Evolutionary conservation across 2,329 filamentous ascomycete species (phyloP).

Genomic region (Penicillium italicum): DNA sequence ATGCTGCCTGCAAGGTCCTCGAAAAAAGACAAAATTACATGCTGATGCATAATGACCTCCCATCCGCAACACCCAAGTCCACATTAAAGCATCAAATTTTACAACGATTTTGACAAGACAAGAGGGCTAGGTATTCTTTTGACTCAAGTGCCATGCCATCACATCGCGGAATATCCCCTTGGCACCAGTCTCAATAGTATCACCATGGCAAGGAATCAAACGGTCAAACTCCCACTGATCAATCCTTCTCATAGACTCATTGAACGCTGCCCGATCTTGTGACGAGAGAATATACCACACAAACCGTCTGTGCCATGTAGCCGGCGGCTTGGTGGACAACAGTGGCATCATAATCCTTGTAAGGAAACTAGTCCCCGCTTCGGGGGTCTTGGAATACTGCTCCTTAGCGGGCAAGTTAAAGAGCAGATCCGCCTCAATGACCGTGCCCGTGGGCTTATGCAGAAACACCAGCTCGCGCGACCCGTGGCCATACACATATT

Average conservation of each 20-base stretch:
- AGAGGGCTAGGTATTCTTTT: slow-evolving; percentile 22
- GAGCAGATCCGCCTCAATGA: slow-evolving; percentile 86
- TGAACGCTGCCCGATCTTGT: slow-evolving; percentile 65
- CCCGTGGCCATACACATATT: slow-evolving; percentile 73
- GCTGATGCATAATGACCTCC: background rate
- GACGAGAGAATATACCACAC: slow-evolving; percentile 70
- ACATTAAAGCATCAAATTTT: too few relatives aligned
- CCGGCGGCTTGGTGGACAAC: slow-evolving; percentile 55
- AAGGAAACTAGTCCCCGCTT: slow-evolving; percentile 54
- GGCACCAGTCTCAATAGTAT: slow-evolving; percentile 71
- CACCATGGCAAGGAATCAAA: slow-evolving; percentile 89
- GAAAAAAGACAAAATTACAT: background rate
- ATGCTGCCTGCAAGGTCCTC: slow-evolving; percentile 1
- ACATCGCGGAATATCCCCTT: slow-evolving; percentile 75
- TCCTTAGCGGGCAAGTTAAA: slow-evolving; percentile 88
- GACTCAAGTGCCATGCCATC: slow-evolving; percentile 74
- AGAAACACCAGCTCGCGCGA: slow-evolving; percentile 88
- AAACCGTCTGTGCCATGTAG: slow-evolving; percentile 74
- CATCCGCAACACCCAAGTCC: background rate
- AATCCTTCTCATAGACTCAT: slow-evolving; percentile 65
- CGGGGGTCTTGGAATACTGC: slow-evolving; percentile 65
- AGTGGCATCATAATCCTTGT: slow-evolving; percentile 57
- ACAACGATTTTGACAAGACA: background rate
- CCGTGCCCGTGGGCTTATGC: slow-evolving; percentile 71
- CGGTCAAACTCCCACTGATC: slow-evolving; percentile 78